phyloP scores from a whole-genome alignment of 352 stramenopile genomes.

The Phytophthora colocasiae region DNA sequence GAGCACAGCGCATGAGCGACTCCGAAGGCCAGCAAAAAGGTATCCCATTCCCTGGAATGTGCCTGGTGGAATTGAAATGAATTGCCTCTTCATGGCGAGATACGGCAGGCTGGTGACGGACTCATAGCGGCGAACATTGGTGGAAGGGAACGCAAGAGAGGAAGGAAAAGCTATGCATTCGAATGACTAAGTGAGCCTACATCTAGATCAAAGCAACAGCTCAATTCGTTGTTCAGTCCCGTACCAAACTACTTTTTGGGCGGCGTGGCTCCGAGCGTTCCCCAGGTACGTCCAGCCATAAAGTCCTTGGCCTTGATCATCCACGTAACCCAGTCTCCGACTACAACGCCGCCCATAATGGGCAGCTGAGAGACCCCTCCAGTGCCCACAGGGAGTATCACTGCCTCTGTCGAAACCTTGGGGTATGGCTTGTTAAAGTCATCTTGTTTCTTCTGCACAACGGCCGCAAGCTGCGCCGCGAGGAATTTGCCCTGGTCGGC shows the following conservation, averaged over 20 bases:
- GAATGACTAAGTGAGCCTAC: slow-evolving; percentile 12
- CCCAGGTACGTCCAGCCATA: slow-evolving; percentile 44
- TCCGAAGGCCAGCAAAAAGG: too few relatives aligned
- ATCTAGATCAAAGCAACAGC: slow-evolving; percentile 8
- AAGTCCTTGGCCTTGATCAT: slow-evolving; percentile 55
- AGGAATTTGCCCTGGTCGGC: slow-evolving; percentile 51
- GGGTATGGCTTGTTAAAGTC: slow-evolving; percentile 32
- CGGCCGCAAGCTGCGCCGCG: slow-evolving; percentile 32
- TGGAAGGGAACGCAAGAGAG: slow-evolving; percentile 31
- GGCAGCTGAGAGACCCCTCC: slow-evolving; percentile 56
- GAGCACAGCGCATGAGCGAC: too few relatives aligned
- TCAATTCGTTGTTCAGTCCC: too few relatives aligned
- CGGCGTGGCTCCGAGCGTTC: slow-evolving; percentile 25
- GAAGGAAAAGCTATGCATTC: slow-evolving; percentile 44
- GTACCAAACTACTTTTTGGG: slow-evolving; percentile 19
- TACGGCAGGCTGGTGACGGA: too few relatives aligned
- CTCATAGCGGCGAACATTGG: slow-evolving; percentile 25
- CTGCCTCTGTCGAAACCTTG: slow-evolving; percentile 31
- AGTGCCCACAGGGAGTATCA: slow-evolving; percentile 47
- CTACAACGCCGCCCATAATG: slow-evolving; percentile 43
- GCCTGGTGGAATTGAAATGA: too few relatives aligned
- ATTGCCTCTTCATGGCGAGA: too few relatives aligned
- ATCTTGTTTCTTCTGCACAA: slow-evolving; percentile 36
- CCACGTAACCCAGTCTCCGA: slow-evolving; percentile 46
- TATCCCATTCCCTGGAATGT: too few relatives aligned